Base-by-base conservation (phyloP, 371 early-diverging fungal species). In the Saksenaea vasiformis region DNA sequence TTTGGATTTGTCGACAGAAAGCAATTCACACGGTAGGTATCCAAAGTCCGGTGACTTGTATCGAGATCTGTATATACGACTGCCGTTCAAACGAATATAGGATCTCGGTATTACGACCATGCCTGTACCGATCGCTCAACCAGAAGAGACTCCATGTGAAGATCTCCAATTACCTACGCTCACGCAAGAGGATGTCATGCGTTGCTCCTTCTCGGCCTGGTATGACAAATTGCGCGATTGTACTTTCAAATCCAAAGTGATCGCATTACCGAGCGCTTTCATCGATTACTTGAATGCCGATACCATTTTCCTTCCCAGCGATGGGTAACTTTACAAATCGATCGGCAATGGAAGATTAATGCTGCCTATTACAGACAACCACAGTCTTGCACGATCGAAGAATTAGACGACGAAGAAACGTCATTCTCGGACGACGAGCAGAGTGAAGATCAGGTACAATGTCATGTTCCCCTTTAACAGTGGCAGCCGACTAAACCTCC, bases 211-310 rank as follows among this genome's bases (percentile, higher is more conserved):
- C 56, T 78, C 89, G 5, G 56, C 85, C 14, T 96, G 96, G 96
- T 93, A 93, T 68, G 79, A 84, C 2, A 65, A 43, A 26, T 91
- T 93, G 60, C 76, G 82, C 19, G 27, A 69, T 13, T 66, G 78
- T 26, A 87, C 93, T 0, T 85, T 95, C 64, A 87, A 89, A 64
- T 89, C 91, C 7, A 81, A 74, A 44, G 72, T 91, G 53, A 77
- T 93, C 47, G 86, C 88, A 4, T 82, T 96, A 22, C 83, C 90
- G 0, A 70, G 71, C n/a, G 88, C 80, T 5, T 95, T 96, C 73
- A 63, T 96, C 17, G 82, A 87, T 8, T 97, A 95, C 59, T 76
- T 97, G 53, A 79, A 88, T 59, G 87, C 90, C 3, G 97, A 97
- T 66, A 90, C 94, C 3, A 84, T 97, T 13, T 89, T 87, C 64